Evolutionary conservation across 176 grass and related monocot species (phyloP).

Genomic region (Poa annua): DNA sequence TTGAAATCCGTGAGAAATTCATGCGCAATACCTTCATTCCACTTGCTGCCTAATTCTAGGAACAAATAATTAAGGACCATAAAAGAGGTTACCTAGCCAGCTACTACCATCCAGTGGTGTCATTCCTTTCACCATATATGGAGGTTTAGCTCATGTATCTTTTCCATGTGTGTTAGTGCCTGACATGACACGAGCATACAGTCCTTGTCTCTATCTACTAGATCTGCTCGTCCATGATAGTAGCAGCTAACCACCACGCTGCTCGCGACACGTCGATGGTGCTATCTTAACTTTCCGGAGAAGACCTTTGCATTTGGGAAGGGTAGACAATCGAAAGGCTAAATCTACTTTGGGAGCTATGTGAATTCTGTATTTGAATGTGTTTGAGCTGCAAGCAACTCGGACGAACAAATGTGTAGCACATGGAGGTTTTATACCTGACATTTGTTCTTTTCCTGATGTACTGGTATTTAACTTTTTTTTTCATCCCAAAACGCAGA

Average conservation of each 20-base stretch:
- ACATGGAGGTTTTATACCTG: not conserved
- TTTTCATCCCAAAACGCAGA: constrained; percentile 5
- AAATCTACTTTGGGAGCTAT: constrained; percentile 17
- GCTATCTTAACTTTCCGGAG: constrained; percentile 16
- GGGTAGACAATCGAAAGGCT: constrained; percentile 10
- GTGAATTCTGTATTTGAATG: too few relatives aligned
- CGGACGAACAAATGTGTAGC: not conserved
- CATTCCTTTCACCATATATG: constrained; percentile 31
- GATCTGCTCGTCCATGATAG: constrained; percentile 32
- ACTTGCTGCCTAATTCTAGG: not conserved
- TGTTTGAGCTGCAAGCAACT: not conserved
- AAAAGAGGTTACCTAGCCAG: constrained; percentile 23
- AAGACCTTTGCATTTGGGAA: not conserved
- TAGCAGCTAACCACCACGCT: not conserved
- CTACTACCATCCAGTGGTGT: not conserved
- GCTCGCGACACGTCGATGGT: not conserved
- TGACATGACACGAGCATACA: constrained; percentile 24
- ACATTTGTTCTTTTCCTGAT: not conserved
- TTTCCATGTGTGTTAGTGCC: constrained; percentile 29
- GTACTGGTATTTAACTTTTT: not conserved
- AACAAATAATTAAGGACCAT: constrained; percentile 22
- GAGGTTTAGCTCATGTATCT: constrained; percentile 32
- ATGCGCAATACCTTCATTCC: not conserved
- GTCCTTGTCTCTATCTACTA: constrained; percentile 28
- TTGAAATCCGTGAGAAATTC: not conserved